Percentiles rank a stretch among this genome's conserved stretches.
phyloP scores from a whole-genome alignment of 2,329 filamentous ascomycete genomes.

The Colletotrichum lindemuthianum region DNA sequence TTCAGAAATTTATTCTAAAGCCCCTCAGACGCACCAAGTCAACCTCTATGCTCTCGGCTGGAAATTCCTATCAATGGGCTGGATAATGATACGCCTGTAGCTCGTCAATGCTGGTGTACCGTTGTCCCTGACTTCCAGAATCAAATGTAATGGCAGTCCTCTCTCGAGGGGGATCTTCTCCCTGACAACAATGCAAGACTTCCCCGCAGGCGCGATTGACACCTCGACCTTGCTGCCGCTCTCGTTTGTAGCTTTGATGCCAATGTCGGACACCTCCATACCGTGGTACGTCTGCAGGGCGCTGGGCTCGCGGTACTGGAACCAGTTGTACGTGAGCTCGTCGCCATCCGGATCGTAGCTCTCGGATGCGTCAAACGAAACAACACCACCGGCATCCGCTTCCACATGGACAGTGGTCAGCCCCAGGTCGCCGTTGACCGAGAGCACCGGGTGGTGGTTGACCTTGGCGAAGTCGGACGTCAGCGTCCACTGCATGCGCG shows the following conservation, averaged over 20 bases:
- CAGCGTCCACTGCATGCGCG: constrained; percentile 52
- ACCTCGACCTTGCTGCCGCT: constrained; percentile 35
- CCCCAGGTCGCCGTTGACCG: constrained; percentile 53
- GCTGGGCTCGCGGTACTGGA: constrained; percentile 54
- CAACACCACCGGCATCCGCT: constrained; percentile 49
- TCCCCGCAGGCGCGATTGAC: constrained; percentile 43
- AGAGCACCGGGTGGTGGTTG: constrained; percentile 58
- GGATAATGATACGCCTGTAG: constrained; percentile 56
- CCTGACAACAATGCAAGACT: constrained; percentile 44
- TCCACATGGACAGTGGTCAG: constrained; percentile 50
- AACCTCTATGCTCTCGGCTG: neutral
- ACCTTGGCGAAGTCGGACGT: constrained; percentile 41
- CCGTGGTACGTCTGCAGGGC: constrained; percentile 53
- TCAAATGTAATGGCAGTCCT: constrained; percentile 58
- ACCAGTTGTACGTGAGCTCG: constrained; percentile 58
- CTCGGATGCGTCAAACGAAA: constrained; percentile 55
- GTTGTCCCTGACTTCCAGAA: constrained; percentile 58
- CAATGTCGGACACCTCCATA: constrained; percentile 51
- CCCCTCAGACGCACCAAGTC: no score
- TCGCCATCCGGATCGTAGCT: constrained; percentile 59
- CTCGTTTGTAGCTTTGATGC: constrained; percentile 40
- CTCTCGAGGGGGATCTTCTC: constrained; percentile 38
- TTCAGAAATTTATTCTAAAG: no score
- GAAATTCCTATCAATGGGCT: constrained; percentile 44
- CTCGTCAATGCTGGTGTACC: constrained; percentile 55